Conservation (phyloP, 2,329 filamentous ascomycete species). For the Colletotrichum chlorophyti region DNA sequence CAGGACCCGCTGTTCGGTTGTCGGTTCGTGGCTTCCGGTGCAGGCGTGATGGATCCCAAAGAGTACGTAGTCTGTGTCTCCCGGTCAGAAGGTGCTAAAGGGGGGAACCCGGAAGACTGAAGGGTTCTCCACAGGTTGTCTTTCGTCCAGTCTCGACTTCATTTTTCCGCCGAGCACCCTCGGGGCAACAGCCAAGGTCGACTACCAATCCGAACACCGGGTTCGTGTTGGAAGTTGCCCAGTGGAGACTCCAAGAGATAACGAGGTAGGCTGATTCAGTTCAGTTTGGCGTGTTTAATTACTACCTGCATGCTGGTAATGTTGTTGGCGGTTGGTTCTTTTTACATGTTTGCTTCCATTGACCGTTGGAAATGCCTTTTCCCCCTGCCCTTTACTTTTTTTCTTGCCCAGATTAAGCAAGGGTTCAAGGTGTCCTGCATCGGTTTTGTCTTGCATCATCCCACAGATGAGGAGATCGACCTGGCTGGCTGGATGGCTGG, state of each 20-base stretch:
- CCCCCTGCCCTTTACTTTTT: slow-evolving; percentile 3
- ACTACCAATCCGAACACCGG: background rate
- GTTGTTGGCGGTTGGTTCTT: background rate
- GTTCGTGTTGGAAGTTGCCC: background rate
- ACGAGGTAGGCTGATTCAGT: background rate
- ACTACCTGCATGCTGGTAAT: background rate
- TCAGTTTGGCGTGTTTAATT: background rate
- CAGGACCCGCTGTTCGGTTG: slow-evolving; percentile 15
- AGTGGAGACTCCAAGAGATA: too few species aligned
- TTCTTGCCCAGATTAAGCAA: slow-evolving; percentile 3
- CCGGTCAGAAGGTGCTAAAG: background rate
- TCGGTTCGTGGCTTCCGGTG: slow-evolving; percentile 19
- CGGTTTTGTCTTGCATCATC: slow-evolving; percentile 13
- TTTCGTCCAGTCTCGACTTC: background rate
- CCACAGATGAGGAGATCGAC: too few species aligned
- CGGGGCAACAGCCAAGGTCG: background rate
- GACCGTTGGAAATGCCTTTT: background rate
- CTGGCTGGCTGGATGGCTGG: background rate
- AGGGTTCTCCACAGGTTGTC: too few species aligned
- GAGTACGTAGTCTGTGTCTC: background rate
- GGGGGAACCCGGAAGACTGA: too few species aligned
- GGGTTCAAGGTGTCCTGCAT: slow-evolving; percentile 9
- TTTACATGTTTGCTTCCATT: background rate
- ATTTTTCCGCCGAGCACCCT: background rate
- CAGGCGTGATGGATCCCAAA: background rate